These are phyloP conservation scores for Aureobasidium mangrovei DNA, from an alignment of 2,329 filamentous ascomycete genomes.

Conservation along the genomic window DNA sequence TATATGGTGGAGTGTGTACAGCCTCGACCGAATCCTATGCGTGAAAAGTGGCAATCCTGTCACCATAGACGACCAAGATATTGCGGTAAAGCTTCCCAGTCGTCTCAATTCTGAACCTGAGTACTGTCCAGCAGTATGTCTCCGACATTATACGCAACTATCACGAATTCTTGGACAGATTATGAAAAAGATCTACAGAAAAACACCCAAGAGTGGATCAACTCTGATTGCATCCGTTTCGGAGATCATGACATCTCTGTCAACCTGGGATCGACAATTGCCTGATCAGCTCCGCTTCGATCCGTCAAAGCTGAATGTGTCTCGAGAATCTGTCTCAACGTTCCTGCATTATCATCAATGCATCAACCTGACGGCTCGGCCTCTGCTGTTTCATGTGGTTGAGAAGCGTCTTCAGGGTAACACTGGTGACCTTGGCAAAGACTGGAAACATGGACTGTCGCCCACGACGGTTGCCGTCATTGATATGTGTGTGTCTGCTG, in stretches of 20 bases:
- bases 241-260: conserved; percentile 42
- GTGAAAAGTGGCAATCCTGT: conserved; percentile 49
- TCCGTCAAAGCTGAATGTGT: conserved; percentile 24
- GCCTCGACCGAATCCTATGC: conserved; percentile 44
- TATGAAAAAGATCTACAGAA: conserved; percentile 42
- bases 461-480: conserved; percentile 43
- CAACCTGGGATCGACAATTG: conserved; percentile 42
- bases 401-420: conserved; percentile 38
- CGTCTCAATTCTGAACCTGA: conserved; percentile 31
- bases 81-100: conserved; percentile 35
- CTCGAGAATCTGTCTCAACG: conserved; percentile 44
- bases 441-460: conserved; percentile 42
- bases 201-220: conserved; percentile 38
- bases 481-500: conserved; percentile 45
- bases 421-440: conserved; percentile 20
- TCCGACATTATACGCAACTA: conserved; percentile 45
- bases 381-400: conserved; percentile 46
- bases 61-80: conserved; percentile 47
- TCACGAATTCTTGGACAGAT: conserved; percentile 46
- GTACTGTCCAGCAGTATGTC: conserved; percentile 40
- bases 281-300: conserved; percentile 34
- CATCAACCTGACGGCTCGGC: conserved; percentile 49
- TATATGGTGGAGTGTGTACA: conserved; percentile 51
- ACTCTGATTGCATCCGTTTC: conserved; percentile 44
- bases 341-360: conserved; percentile 50